Conservation (phyloP, 208 protist genomes). For the Herpetomonas tarakana region DNA sequence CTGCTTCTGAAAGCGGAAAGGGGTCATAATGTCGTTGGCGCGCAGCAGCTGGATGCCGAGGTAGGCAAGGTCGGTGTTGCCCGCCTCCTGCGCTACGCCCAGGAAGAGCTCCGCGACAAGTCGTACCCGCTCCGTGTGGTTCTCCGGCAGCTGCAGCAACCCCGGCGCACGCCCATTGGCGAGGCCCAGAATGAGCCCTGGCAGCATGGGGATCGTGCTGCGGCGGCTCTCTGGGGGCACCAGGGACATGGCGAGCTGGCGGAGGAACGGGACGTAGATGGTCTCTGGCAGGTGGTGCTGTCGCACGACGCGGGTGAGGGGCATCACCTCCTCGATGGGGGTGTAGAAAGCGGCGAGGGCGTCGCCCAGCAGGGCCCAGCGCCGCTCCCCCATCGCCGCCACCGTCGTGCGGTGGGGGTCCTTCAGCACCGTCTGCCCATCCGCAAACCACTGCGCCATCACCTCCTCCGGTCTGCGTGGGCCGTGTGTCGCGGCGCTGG, state of each 20-base stretch:
- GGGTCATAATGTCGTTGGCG: constrained; percentile 67
- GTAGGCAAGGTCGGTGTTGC: constrained; percentile 78
- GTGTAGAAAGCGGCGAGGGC: constrained; percentile 40
- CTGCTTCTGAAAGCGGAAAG: constrained; percentile 78
- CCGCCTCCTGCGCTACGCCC: constrained; percentile 66
- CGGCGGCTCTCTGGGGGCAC: constrained; percentile 42
- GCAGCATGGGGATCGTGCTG: constrained; percentile 47
- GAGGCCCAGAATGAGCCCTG: constrained; percentile 66
- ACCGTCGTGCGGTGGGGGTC: constrained; percentile 35
- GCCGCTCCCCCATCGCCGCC: constrained; percentile 53
- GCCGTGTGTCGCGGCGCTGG: constrained; percentile 12
- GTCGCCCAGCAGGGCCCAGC: constrained; percentile 27
- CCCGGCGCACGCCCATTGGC: constrained; percentile 74
- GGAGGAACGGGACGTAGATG: constrained; percentile 64
- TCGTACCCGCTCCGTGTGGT: constrained; percentile 40
- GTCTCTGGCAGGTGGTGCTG: constrained; percentile 51
- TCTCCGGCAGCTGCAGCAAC: constrained; percentile 43
- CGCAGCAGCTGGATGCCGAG: constrained; percentile 81
- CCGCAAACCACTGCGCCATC: constrained; percentile 67
- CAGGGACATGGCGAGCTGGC: constrained; percentile 74
- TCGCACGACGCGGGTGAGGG: constrained; percentile 47
- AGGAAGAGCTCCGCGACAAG: constrained; percentile 67
- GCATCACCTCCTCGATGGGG: constrained; percentile 57
- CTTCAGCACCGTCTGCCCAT: constrained; percentile 49
- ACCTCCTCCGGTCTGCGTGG: constrained; percentile 32